phyloP scores from a whole-genome alignment of 2,329 filamentous ascomycete species.

The Claviceps digitariae region DNA sequence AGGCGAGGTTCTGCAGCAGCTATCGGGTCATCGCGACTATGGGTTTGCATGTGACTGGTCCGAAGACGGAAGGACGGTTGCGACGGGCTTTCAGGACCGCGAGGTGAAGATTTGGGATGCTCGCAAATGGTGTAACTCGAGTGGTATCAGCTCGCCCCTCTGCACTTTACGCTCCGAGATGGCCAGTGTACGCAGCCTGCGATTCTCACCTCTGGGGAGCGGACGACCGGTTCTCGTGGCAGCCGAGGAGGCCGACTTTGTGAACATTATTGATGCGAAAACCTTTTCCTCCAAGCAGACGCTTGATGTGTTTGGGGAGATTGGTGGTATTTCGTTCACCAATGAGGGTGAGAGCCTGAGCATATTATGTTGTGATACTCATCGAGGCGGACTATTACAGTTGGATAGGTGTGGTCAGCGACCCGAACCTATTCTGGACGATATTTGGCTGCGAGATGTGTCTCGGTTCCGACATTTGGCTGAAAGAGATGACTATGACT shows the following conservation, averaged over 20 bases:
- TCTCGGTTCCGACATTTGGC: neutral
- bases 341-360: constrained; percentile 55
- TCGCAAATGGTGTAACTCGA: constrained; percentile 47
- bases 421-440: constrained; percentile 13
- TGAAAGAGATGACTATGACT: constrained; percentile 1
- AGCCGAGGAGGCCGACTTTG: constrained; percentile 61
- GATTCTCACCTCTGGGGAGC: constrained; percentile 58
- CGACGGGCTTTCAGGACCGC: constrained; percentile 66
- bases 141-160: constrained; percentile 33
- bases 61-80: constrained; percentile 60
- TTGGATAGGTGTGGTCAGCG: constrained; percentile 33
- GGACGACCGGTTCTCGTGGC: constrained; percentile 54
- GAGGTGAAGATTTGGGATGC: constrained; percentile 65
- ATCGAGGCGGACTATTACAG: constrained; percentile 53
- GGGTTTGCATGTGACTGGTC: constrained; percentile 73
- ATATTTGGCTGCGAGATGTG: constrained; percentile 7
- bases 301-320: constrained; percentile 62
- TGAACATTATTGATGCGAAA: constrained; percentile 57
- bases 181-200: constrained; percentile 54
- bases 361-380: constrained; percentile 51
- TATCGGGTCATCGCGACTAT: constrained; percentile 54
- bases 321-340: constrained; percentile 54
- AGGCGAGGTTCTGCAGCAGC: constrained; percentile 40
- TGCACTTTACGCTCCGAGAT: constrained; percentile 49
- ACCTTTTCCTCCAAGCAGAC: constrained; percentile 53